phyloP scores from a whole-genome alignment of 164 flowering plant species.

The Vitis vinifera region ASM3070453v1 NC_081822.1:33202501-33203000 shows the following conservation, averaged over 20 bases:
- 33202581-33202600: constrained; percentile 72
- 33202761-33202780: no score
- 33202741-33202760: not conserved
- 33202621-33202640: constrained; percentile 79
- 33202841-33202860: not conserved
- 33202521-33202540: constrained; percentile 68
- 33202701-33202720: constrained; percentile 74
- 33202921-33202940: no score
- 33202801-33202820: not conserved
- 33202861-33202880: no score
- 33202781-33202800: constrained; percentile 10
- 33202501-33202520: constrained; percentile 54
- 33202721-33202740: not conserved
- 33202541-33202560: constrained; percentile 56
- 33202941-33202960: no score
- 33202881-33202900: no score
- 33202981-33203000: no score
- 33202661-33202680: constrained; percentile 77
- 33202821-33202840: not conserved
- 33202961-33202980: no score
- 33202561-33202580: constrained; percentile 50
- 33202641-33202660: constrained; percentile 73
- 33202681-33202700: constrained; percentile 75
- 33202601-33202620: constrained; percentile 75
- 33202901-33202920: no score